Conservation (phyloP, 257 asterid genomes). For the Gynochthodes officinalis region DNA sequence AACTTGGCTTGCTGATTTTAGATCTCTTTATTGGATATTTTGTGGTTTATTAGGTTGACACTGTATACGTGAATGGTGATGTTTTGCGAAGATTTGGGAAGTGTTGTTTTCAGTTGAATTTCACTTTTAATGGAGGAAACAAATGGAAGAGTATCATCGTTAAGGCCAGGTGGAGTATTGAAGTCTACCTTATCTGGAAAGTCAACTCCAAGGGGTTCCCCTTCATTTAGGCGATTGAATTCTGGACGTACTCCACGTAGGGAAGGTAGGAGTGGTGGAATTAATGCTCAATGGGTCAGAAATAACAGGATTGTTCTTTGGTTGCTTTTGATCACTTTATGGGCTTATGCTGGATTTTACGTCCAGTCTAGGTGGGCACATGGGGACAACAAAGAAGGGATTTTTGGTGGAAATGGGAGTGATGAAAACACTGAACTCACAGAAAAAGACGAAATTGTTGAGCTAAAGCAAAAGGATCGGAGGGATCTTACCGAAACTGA, state of each 20-base stretch:
- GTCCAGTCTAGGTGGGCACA: constrained; percentile 98
- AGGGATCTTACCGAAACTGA: constrained; percentile 50
- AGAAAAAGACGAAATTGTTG: constrained; percentile 32
- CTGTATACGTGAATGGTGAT: constrained; percentile 7
- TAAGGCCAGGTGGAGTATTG: constrained; percentile 51
- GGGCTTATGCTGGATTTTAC: constrained; percentile 93
- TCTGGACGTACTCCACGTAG: constrained; percentile 65
- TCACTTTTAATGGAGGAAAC: constrained; percentile 68
- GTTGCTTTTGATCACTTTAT: constrained; percentile 93
- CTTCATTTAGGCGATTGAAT: constrained; percentile 62
- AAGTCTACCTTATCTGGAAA: constrained; percentile 74
- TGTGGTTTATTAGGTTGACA: neutral
- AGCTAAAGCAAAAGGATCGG: constrained; percentile 28
- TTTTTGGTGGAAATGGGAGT: constrained; percentile 76
- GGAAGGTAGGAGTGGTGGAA: constrained; percentile 42
- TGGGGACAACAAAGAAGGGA: constrained; percentile 89
- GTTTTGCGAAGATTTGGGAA: constrained; percentile 1
- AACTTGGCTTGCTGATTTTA: neutral
- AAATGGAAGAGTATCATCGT: constrained; percentile 55
- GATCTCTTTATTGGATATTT: neutral
- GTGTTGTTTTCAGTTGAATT: neutral
- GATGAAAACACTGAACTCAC: constrained; percentile 33
- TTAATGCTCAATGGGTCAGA: constrained; percentile 51
- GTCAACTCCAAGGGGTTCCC: constrained; percentile 80
- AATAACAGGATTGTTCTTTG: constrained; percentile 81